Evolutionary conservation across 768 basidiomycete species (phyloP).

Genomic region (Lentinula aciculospora): DNA sequence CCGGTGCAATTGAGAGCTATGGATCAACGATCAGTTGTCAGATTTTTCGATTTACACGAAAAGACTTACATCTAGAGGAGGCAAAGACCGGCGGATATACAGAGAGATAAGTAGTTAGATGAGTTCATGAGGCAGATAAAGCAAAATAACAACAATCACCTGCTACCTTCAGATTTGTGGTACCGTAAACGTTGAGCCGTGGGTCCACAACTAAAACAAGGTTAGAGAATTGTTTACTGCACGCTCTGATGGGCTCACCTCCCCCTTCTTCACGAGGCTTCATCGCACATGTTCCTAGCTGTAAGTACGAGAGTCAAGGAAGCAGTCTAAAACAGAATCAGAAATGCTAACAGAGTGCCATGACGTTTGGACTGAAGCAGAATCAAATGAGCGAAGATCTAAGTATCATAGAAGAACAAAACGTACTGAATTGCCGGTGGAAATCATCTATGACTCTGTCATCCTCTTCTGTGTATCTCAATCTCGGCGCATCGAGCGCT

Average conservation of each 20-base stretch:
- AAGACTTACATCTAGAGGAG: neutral
- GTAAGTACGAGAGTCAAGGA: neutral
- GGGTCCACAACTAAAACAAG: conserved; percentile 32
- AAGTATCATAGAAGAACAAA: neutral
- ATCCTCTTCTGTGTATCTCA: conserved; percentile 19
- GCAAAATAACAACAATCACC: conserved; percentile 35
- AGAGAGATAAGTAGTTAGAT: neutral
- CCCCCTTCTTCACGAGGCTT: conserved; percentile 35
- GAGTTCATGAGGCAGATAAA: conserved; percentile 21
- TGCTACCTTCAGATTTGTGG: conserved; percentile 36
- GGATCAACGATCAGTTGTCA: neutral
- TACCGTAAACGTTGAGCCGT: conserved; percentile 38
- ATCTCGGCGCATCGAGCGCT: conserved; percentile 12
- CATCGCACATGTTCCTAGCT: conserved; percentile 49
- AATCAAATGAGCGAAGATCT: neutral
- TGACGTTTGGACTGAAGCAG: conserved; percentile 11
- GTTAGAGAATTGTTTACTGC: neutral
- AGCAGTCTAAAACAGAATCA: too few relatives aligned
- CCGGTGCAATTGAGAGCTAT: conserved; percentile 2
- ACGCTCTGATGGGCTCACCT: neutral
- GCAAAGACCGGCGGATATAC: neutral
- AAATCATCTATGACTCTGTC: conserved; percentile 17
- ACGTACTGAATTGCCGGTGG: conserved; percentile 14
- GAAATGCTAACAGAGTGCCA: conserved; percentile 19
- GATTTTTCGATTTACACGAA: neutral